Evolutionary conservation across 2,329 filamentous ascomycete species (phyloP).

Genomic region (Scopulariopsis brevicaulis): DNA sequence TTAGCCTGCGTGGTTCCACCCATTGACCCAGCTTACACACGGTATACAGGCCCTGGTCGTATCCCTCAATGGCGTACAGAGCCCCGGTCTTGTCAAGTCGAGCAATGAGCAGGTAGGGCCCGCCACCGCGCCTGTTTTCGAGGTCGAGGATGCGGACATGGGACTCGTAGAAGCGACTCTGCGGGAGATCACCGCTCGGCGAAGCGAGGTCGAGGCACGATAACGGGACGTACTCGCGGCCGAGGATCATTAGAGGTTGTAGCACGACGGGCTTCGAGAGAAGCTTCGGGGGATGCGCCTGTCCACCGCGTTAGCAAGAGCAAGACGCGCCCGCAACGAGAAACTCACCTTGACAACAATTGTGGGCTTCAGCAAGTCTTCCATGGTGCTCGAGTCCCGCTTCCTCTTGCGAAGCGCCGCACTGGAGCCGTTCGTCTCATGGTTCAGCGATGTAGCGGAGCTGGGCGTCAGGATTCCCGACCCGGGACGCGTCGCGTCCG

Average conservation of each 20-base stretch:
- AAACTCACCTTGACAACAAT: conserved; percentile 38
- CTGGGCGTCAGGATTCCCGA: conserved; percentile 28
- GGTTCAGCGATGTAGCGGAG: conserved; percentile 25
- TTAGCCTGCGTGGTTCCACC: conserved; percentile 48
- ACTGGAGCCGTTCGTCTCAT: conserved; percentile 15
- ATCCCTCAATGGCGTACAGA: conserved; percentile 55
- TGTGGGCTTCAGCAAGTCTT: conserved; percentile 37
- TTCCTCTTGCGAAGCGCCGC: conserved; percentile 22
- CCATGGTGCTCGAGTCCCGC: conserved; percentile 28
- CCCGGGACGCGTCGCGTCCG: conserved; percentile 38
- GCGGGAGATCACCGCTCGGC: conserved; percentile 33
- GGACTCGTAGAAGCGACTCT: conserved; percentile 48
- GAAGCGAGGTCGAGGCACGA: conserved; percentile 46
- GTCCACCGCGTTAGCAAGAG: neutral
- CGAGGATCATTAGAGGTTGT: conserved; percentile 50
- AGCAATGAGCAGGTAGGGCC: conserved; percentile 48
- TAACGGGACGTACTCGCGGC: conserved; percentile 48
- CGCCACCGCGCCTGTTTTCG: conserved; percentile 44
- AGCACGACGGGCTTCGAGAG: conserved; percentile 41
- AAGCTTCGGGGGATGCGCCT: conserved; percentile 46
- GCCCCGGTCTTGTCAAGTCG: conserved; percentile 41
- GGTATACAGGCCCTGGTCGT: conserved; percentile 49
- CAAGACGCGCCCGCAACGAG: neutral
- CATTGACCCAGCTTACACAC: conserved; percentile 58
- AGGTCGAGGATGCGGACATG: conserved; percentile 52